phyloP scores from a whole-genome alignment of 345 rosid species.

The Erysimum cheiranthoides region DNA sequence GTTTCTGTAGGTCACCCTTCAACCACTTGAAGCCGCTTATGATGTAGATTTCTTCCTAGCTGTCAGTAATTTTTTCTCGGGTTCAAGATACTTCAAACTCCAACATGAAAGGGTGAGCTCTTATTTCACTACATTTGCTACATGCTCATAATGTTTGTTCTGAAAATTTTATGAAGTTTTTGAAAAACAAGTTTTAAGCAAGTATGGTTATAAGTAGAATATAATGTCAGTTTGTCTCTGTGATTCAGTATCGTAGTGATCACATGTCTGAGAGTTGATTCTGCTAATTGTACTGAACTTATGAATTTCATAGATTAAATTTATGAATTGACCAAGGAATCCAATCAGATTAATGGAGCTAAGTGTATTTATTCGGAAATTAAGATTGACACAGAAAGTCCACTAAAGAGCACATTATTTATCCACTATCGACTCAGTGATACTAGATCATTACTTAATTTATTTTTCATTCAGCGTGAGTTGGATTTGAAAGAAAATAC shows the following conservation, averaged over 20 bases:
- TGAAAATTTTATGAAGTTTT: neutral
- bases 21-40: slow-evolving; percentile 64
- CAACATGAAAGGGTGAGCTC: slow-evolving; percentile 78
- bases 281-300: slow-evolving; percentile 15
- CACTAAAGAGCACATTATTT: neutral
- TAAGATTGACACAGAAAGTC: neutral
- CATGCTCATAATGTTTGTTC: slow-evolving; percentile 17
- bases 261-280: slow-evolving; percentile 19
- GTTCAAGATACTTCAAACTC: slow-evolving; percentile 61
- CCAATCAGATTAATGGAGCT: slow-evolving; percentile 11
- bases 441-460: neutral
- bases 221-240: slow-evolving; percentile 12
- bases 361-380: neutral
- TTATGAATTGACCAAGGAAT: slow-evolving; percentile 8
- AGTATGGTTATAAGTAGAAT: slow-evolving; percentile 7
- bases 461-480: neutral
- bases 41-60: slow-evolving; percentile 57
- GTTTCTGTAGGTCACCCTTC: slow-evolving; percentile 62
- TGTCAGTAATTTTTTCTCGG: slow-evolving; percentile 55
- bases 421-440: neutral
- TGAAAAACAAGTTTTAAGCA: slow-evolving; percentile 2
- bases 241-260: slow-evolving; percentile 7
- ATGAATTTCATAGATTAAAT: neutral
- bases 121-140: slow-evolving; percentile 26
- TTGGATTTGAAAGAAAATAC: neutral